These are phyloP conservation scores for Neurospora sp. DNA, from an alignment of 495 filamentous ascomycete species.

Conservation along the genomic window DNA sequence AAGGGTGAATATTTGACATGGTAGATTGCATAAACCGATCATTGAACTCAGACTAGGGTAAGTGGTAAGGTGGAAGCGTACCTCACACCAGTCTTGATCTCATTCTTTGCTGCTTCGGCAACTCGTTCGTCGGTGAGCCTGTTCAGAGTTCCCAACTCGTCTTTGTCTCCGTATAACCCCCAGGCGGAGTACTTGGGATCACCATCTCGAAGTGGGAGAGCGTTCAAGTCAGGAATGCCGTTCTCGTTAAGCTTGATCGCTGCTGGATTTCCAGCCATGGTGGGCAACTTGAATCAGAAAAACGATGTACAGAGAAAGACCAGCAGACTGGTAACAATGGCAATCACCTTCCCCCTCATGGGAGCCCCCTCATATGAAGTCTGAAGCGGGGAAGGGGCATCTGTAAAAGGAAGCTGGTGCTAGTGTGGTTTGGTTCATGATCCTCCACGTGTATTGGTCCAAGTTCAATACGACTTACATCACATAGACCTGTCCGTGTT, in stretches of 20 bases:
- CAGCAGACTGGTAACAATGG: not conserved
- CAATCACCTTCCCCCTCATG: not conserved
- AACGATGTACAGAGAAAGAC: not conserved
- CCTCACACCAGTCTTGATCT: slow-evolving; percentile 42
- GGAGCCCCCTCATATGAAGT: not conserved
- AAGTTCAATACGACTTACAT: not conserved
- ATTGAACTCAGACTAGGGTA: not conserved
- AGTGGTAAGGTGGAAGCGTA: not conserved
- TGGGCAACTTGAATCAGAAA: not conserved
- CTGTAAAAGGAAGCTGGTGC: not conserved
- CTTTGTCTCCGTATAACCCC: slow-evolving; percentile 39
- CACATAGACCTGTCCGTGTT: not conserved
- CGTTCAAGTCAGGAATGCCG: slow-evolving; percentile 33
- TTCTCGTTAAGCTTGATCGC: slow-evolving; percentile 27
- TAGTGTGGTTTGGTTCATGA: not conserved
- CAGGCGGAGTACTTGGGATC: slow-evolving; percentile 37
- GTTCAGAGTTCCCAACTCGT: slow-evolving; percentile 39
- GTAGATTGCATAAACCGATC: not conserved
- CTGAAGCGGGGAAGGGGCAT: not conserved
- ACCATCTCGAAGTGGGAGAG: slow-evolving; percentile 29
- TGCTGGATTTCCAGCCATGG: not conserved
- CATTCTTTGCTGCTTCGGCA: slow-evolving; percentile 32
- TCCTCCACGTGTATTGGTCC: not conserved
- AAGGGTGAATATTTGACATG: not conserved
- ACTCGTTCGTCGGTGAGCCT: slow-evolving; percentile 33